Base-by-base conservation (phyloP, 179 eudicot species). In the Silene noctiflora region DNA sequence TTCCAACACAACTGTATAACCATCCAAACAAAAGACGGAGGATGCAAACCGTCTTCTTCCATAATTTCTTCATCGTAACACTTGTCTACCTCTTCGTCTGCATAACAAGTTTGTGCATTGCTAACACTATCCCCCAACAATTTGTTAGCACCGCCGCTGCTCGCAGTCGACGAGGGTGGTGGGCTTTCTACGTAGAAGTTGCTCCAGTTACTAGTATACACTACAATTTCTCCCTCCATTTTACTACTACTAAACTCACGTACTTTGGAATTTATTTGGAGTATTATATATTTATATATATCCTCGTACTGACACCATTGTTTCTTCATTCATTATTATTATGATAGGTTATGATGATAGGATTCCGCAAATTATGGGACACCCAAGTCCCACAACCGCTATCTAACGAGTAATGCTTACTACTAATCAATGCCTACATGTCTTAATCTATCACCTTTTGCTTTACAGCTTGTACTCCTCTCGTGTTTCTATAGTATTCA, bases 121-220 rank as follows among this genome's bases (percentile, higher is more conserved):
- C 35, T 68, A 1, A 20, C 68, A 76, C 4, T 16, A 6, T 19
- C 56, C 22, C n/a, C 19, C 13, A 61, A 10, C 65, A 81, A 70
- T 80, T 76, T 39, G 89, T 61, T 22, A 14, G 16, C 55, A 14
- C 55, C 55, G 16, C 16, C 16, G 68, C 56, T 77, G 83, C 60
- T 93, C 82, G 68, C 33, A 0, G 90, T 75, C 0, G 91, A 81
- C 0, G 91, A 77, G 0, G 91, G 80, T 16, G 91, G 80, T 16
- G 97, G 97, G 83, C 98, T 93, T 67, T 90, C 92, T 0, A 91
- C 96, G 74, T 82, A 86, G 83, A 90, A 93, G 67, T 79, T 71
- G 3, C 87, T 80, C 39, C 39, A 33, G 29, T 74, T 58, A 17
- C 82, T 81, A 81, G 78, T 17, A 0, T 77, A 60, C 13, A 81